Evolutionary conservation across 192 early-diverging fungal species (phyloP).

Genomic region (Mycoemilia scoparia): DNA sequence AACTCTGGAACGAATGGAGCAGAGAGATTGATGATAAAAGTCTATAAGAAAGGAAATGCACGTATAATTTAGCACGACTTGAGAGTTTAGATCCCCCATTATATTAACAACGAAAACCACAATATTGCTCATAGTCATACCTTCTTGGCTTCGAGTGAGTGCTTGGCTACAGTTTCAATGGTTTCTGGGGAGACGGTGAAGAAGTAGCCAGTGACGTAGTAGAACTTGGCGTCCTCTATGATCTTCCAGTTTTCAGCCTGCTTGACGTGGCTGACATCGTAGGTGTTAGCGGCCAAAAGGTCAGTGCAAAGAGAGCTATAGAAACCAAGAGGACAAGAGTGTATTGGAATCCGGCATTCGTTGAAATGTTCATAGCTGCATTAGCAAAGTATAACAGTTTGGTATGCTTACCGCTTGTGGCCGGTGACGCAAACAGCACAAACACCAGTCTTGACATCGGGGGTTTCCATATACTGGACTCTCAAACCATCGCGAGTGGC

Average conservation of each 20-base stretch:
- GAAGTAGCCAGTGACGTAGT: constrained; percentile 92
- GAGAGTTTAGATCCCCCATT: not conserved
- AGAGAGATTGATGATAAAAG: constrained; percentile 83
- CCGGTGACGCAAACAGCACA: constrained; percentile 93
- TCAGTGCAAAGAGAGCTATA: constrained; percentile 89
- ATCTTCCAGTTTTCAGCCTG: constrained; percentile 64
- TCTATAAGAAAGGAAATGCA: too few relatives aligned
- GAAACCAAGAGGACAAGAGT: too few relatives aligned
- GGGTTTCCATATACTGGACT: constrained; percentile 73
- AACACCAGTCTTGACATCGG: constrained; percentile 69
- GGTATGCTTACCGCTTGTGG: constrained; percentile 42
- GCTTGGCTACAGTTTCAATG: constrained; percentile 70
- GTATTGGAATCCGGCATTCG: constrained; percentile 1
- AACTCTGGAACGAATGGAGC: constrained; percentile 91
- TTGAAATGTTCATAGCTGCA: not conserved
- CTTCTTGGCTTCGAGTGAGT: constrained; percentile 73
- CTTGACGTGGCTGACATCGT: constrained; percentile 46
- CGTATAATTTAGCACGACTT: constrained; percentile 2
- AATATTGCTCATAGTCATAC: constrained; percentile 8
- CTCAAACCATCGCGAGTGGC: constrained; percentile 70
- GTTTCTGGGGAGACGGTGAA: constrained; percentile 76
- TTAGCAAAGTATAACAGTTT: not conserved
- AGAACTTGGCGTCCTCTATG: constrained; percentile 75
- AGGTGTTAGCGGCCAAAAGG: constrained; percentile 84
- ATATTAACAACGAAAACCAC: not conserved